phyloP scores from a whole-genome alignment of 2,329 filamentous ascomycete genomes.

The Pseudogymnoascus sp. region DNA sequence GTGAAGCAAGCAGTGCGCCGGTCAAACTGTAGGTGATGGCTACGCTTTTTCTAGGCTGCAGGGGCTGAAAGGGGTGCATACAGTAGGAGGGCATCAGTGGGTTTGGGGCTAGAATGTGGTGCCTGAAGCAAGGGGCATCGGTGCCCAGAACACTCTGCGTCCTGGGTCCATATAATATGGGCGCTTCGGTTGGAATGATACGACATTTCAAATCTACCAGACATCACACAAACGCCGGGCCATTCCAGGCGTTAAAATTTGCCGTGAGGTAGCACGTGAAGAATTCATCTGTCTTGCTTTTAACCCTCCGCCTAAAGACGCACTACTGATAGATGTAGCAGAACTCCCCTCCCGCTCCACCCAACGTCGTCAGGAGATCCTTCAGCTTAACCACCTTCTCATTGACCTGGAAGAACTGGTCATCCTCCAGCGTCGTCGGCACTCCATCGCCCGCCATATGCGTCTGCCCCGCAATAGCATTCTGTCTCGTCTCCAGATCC shows the following conservation, averaged over 20 bases:
- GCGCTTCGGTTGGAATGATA: neutral
- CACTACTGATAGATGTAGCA: conserved; percentile 4
- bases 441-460: conserved; percentile 14
- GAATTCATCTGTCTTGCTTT: neutral
- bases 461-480: conserved; percentile 25
- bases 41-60: neutral
- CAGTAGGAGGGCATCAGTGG: too few relatives aligned
- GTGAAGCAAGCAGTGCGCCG: neutral
- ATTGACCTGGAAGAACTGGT: neutral
- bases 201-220: neutral
- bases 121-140: neutral
- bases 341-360: conserved; percentile 11
- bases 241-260: neutral
- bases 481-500: conserved; percentile 30
- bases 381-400: neutral
- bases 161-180: neutral
- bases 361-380: neutral
- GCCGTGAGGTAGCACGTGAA: neutral
- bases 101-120: neutral
- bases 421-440: neutral
- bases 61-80: neutral
- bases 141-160: neutral
- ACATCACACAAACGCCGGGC: neutral
- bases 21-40: too few relatives aligned
- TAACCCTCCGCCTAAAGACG: neutral